phyloP scores from a whole-genome alignment of 129 eudicot genomes.

The Helianthus tuberosus region DNA sequence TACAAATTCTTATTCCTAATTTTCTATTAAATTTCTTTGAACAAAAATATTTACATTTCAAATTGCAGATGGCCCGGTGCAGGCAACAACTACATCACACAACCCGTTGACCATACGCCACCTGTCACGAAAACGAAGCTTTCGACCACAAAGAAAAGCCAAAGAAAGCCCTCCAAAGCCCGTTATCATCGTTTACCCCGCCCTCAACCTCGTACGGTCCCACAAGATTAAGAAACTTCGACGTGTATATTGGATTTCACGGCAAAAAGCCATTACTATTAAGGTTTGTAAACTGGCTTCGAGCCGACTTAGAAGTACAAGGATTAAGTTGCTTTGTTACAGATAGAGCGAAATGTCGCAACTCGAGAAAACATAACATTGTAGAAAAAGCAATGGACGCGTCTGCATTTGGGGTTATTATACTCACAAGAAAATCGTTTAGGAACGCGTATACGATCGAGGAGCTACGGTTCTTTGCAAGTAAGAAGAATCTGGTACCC shows the following conservation, averaged over 20 bases:
- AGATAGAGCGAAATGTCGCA: slow-evolving; percentile 76
- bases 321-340: slow-evolving; percentile 92
- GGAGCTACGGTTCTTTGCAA: slow-evolving; percentile 75
- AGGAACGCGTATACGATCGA: slow-evolving; percentile 87
- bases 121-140: slow-evolving; percentile 46
- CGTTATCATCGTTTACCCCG: slow-evolving; percentile 51
- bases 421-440: slow-evolving; percentile 82
- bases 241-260: slow-evolving; percentile 90
- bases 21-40: slow-evolving; percentile 2
- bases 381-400: slow-evolving; percentile 91
- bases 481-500: slow-evolving; percentile 97
- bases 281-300: slow-evolving; percentile 88
- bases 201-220: slow-evolving; percentile 63
- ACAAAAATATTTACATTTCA: neutral
- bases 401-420: slow-evolving; percentile 78
- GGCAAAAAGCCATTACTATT: slow-evolving; percentile 76
- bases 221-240: slow-evolving; percentile 78
- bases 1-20: neutral
- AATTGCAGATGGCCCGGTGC: slow-evolving; percentile 40
- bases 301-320: slow-evolving; percentile 87
- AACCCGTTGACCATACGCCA: slow-evolving; percentile 38
- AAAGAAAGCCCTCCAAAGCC: slow-evolving; percentile 54
- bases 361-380: slow-evolving; percentile 64
- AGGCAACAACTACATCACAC: slow-evolving; percentile 42
- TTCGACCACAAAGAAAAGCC: slow-evolving; percentile 47